These are phyloP conservation scores for Boletus insuetus DNA, from an alignment of 768 basidiomycete species.

Conservation along the genomic window DNA sequence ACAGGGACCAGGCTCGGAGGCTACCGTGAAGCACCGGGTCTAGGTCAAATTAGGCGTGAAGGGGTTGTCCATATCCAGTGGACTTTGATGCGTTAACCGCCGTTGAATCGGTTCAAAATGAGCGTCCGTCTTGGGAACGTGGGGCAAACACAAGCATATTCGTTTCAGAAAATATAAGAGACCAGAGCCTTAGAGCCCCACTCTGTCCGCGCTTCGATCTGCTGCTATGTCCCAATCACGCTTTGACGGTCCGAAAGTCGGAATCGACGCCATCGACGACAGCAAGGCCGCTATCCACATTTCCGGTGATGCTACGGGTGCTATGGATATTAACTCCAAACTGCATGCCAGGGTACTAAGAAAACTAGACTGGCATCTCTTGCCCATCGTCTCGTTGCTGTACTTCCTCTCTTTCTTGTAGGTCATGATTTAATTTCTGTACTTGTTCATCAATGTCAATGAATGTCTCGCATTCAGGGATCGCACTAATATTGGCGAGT, in stretches of 20 bases:
- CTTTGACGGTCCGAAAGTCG: background rate
- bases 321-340: background rate
- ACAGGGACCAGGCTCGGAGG: too few species aligned
- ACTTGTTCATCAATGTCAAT: background rate
- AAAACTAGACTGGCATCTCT: conserved; percentile 22
- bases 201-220: background rate
- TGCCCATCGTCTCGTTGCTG: conserved; percentile 15
- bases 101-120: background rate
- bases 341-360: conserved; percentile 8
- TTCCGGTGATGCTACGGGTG: background rate
- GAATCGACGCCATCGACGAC: conserved; percentile 7
- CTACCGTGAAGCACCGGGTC: background rate
- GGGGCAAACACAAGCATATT: background rate
- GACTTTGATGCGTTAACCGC: background rate
- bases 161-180: conserved; percentile 1
- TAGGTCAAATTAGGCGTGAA: background rate
- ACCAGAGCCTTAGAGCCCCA: conserved; percentile 1
- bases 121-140: background rate
- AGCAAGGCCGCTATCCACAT: background rate
- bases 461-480: conserved; percentile 30
- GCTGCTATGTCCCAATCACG: conserved; percentile 4
- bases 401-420: conserved; percentile 21
- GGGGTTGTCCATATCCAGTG: background rate
- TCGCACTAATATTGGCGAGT: conserved; percentile 43
- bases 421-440: background rate